Evolutionary conservation across 1,284 basidiomycete genomes (phyloP).

Genomic region (Leccinum subatratum): DNA sequence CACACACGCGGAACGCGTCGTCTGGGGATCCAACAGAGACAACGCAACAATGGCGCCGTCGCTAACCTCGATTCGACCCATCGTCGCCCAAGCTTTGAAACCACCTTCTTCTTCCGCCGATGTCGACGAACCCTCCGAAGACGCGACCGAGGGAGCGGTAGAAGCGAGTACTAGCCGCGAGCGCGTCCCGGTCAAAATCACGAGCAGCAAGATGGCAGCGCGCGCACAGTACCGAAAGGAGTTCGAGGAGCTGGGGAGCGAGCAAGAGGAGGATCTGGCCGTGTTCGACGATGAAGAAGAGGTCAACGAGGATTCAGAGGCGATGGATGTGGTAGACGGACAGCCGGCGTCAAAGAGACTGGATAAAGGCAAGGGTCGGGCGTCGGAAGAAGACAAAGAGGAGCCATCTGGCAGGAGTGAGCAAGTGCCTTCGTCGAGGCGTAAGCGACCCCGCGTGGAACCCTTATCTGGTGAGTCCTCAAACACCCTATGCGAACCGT

Average conservation of each 20-base stretch:
- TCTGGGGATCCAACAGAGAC: no score
- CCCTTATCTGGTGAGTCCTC: slow-evolving; percentile 55
- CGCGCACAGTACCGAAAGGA: slow-evolving; percentile 58
- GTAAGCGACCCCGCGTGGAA: slow-evolving; percentile 52
- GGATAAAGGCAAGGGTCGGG: slow-evolving; percentile 44
- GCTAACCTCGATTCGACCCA: no score
- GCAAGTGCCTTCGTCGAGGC: slow-evolving; percentile 35
- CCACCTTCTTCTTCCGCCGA: no score
- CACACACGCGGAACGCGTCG: no score
- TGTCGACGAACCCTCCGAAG: no score
- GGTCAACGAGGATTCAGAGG: slow-evolving; percentile 33
- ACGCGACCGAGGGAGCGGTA: no score
- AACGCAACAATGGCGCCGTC: no score
- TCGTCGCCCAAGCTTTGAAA: no score
- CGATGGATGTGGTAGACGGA: slow-evolving; percentile 12
- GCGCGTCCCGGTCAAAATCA: no score
- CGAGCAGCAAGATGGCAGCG: slow-evolving; percentile 67
- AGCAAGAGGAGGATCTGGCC: slow-evolving; percentile 42
- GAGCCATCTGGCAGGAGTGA: not conserved
- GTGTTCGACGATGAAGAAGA: slow-evolving; percentile 35
- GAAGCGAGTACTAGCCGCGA: no score
- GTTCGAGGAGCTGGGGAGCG: slow-evolving; percentile 43
- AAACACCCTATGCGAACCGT: not conserved
- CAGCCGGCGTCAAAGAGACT: slow-evolving; percentile 9
- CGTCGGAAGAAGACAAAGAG: slow-evolving; percentile 17